Conservation (phyloP, 352 stramenopile genomes). For the Pythium aquatile region DNA sequence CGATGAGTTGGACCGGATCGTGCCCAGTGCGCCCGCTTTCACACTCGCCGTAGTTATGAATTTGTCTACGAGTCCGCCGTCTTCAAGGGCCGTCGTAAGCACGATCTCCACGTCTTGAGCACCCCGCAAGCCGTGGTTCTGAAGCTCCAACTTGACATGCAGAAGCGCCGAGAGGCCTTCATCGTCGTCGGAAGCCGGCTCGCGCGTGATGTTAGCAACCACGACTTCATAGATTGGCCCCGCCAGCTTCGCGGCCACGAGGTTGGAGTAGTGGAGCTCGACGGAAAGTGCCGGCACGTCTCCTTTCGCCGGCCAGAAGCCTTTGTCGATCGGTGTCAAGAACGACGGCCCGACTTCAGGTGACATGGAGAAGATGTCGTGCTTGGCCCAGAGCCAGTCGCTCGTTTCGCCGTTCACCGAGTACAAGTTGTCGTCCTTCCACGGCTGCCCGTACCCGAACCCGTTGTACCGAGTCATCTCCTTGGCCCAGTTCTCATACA, state of each 20-base stretch:
- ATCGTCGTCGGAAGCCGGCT: conserved; percentile 1
- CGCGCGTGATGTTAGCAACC: conserved; percentile 27
- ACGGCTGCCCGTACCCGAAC: conserved; percentile 75
- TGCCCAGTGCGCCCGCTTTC: conserved; percentile 3
- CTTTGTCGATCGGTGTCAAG: conserved; percentile 29
- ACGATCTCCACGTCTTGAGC: conserved; percentile 24
- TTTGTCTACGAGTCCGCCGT: not conserved
- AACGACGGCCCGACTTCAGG: conserved; percentile 78
- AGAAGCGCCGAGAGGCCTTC: conserved; percentile 9
- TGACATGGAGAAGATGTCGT: conserved; percentile 85
- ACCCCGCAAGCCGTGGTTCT: conserved; percentile 18
- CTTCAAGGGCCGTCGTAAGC: conserved; percentile 11
- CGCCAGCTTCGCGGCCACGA: conserved; percentile 47
- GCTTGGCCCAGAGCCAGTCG: conserved; percentile 82
- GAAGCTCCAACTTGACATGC: conserved; percentile 12
- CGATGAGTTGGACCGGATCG: not conserved
- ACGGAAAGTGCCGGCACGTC: conserved; percentile 55
- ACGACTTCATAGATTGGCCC: conserved; percentile 56
- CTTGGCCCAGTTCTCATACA: conserved; percentile 52
- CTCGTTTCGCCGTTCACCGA: conserved; percentile 86
- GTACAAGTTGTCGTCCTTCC: conserved; percentile 84
- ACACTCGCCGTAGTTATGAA: conserved; percentile 13
- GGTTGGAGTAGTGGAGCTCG: conserved; percentile 77
- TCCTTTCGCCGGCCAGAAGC: conserved; percentile 68
- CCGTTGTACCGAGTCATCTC: conserved; percentile 79